Percentiles rank a stretch among this genome's conserved stretches.
These are phyloP conservation scores for Adansonia madagascariensis DNA, from an alignment of 441 rosid genomes.

Conservation along the genomic window DNA sequence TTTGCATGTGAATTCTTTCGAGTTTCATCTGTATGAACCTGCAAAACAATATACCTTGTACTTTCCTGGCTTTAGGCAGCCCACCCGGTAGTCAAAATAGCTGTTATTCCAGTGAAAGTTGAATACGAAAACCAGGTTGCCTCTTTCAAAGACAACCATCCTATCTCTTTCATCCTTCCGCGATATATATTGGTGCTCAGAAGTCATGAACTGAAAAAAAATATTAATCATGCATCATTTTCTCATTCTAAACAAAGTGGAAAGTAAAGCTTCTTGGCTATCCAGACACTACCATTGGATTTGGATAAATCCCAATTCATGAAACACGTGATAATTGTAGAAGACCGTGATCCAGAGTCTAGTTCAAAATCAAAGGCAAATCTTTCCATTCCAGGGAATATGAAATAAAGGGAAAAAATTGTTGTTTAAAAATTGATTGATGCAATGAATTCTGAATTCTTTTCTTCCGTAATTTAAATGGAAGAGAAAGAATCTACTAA, in stretches of 20 bases:
- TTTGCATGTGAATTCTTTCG: neutral
- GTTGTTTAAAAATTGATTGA: neutral
- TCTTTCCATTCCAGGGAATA: neutral
- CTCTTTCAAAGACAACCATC: conserved; percentile 81
- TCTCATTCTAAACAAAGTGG: conserved; percentile 6
- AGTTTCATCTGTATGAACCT: neutral
- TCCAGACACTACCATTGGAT: neutral
- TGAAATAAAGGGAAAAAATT: neutral
- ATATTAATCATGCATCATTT: conserved; percentile 25
- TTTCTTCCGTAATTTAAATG: neutral
- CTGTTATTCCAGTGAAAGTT: conserved; percentile 93
- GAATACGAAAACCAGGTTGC: conserved; percentile 82
- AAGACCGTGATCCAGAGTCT: neutral
- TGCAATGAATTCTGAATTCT: neutral
- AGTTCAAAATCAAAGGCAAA: neutral
- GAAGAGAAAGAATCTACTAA: neutral
- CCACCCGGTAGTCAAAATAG: conserved; percentile 82
- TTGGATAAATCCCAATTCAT: conserved; percentile 1
- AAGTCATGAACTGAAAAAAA: conserved; percentile 84
- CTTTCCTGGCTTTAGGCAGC: conserved; percentile 88
- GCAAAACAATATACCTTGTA: conserved; percentile 67
- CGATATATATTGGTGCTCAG: conserved; percentile 86
- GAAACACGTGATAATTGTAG: neutral
- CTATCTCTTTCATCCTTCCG: conserved; percentile 87
- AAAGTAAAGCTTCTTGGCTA: neutral